These are phyloP conservation scores for Plasmodium falciparum DNA, from an alignment of 169 alveolate species.

Conservation along the genomic window DNA sequence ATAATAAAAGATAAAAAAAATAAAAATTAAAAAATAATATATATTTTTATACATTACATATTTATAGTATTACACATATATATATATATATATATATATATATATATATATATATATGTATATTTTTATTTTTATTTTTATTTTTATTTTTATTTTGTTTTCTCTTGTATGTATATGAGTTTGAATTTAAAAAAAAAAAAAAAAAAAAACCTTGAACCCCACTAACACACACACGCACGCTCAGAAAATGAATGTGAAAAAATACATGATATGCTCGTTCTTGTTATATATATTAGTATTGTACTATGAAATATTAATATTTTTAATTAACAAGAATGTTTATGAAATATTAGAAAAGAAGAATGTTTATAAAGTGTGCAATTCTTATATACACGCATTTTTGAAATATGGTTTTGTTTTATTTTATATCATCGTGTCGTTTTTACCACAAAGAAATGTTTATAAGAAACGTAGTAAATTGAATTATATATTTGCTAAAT, in stretches of 20 bases:
- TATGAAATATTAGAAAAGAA: background rate
- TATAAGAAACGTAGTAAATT: slow-evolving; percentile 41
- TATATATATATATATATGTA: no score
- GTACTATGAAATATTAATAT: slow-evolving; percentile 33
- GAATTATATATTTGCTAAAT: slow-evolving; percentile 61
- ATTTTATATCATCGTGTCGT: slow-evolving; percentile 17
- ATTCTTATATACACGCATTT: slow-evolving; percentile 22
- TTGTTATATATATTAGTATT: slow-evolving; percentile 23
- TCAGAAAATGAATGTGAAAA: slow-evolving; percentile 48
- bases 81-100: no score
- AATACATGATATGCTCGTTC: slow-evolving; percentile 13
- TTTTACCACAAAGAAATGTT: slow-evolving; percentile 36
- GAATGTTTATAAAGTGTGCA: background rate
- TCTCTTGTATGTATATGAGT: no score
- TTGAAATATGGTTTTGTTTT: slow-evolving; percentile 54
- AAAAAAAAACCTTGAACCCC: no score
- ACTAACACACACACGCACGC: background rate
- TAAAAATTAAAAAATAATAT: no score
- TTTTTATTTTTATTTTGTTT: no score
- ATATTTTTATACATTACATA: no score
- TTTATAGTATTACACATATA: no score
- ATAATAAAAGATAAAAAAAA: no score
- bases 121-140: no score
- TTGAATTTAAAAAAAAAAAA: no score
- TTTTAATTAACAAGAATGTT: slow-evolving; percentile 9